Evolutionary conservation across 257 asterid genomes (phyloP).

Genomic region (Solanum etuberosum): DNA sequence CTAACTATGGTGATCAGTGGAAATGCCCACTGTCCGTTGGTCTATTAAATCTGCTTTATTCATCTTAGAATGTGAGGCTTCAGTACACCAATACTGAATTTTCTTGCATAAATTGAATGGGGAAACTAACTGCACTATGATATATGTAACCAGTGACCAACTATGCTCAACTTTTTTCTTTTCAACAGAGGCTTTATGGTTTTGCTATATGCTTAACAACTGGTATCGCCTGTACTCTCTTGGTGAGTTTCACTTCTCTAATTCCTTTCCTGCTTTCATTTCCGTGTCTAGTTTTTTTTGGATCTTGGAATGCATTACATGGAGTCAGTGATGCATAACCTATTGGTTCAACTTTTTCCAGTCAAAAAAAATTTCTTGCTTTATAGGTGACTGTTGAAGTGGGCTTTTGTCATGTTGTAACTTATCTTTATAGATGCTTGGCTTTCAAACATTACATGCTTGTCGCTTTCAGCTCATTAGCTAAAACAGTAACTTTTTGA

Average conservation of each 20-base stretch:
- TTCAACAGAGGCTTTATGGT: conserved; percentile 74
- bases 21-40: not conserved
- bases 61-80: not conserved
- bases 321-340: not conserved
- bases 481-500: not conserved
- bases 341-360: not conserved
- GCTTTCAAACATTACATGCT: not conserved
- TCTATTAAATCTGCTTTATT: not conserved
- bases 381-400: not conserved
- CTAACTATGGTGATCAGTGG: not conserved
- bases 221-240: conserved; percentile 82
- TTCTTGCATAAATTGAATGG: not conserved
- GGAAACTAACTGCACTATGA: not conserved
- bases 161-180: not conserved
- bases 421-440: not conserved
- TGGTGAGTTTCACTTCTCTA: conserved; percentile 38
- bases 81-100: not conserved
- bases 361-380: not conserved
- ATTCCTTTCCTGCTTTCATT: not conserved
- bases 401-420: not conserved
- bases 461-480: not conserved
- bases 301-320: not conserved
- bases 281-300: not conserved
- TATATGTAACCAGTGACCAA: not conserved
- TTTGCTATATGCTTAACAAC: conserved; percentile 82